Percentiles rank a stretch among this genome's conserved stretches.
These are phyloP conservation scores for Sarocladiaceae sp. DNA, from an alignment of 2,329 filamentous ascomycete species.

Conservation along the genomic window DNA sequence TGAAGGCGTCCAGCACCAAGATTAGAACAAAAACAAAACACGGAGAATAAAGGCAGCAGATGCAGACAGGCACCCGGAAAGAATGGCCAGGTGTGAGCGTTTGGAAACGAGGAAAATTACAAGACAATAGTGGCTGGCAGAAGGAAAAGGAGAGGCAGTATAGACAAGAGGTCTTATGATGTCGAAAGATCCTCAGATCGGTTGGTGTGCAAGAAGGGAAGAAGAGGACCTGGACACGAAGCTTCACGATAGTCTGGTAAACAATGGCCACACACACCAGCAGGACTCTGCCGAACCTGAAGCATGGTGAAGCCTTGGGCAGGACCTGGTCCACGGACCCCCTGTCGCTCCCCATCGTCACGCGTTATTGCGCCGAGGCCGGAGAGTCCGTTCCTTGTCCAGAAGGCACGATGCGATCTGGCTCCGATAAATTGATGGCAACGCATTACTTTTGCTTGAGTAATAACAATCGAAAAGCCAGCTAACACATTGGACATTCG, in stretches of 20 bases:
- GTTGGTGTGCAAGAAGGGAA: not conserved
- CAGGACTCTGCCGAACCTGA: not conserved
- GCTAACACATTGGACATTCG: too few relatives aligned
- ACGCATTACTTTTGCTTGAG: too few relatives aligned
- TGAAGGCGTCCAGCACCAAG: not conserved
- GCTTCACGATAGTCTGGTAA: slow-evolving; percentile 7
- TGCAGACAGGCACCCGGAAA: too few relatives aligned
- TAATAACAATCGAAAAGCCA: too few relatives aligned
- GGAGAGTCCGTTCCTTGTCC: not conserved
- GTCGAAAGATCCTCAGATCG: not conserved
- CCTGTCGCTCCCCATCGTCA: slow-evolving; percentile 7
- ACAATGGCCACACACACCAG: not conserved
- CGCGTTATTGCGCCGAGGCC: slow-evolving; percentile 5
- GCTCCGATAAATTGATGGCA: too few relatives aligned
- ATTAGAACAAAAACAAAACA: slow-evolving; percentile 7
- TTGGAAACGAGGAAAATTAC: not conserved
- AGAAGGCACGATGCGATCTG: too few relatives aligned
- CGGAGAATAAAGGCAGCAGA: not conserved
- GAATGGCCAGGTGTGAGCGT: too few relatives aligned
- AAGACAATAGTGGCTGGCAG: not conserved
- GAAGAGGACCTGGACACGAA: not conserved
- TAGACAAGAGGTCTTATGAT: not conserved
- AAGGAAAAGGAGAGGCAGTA: not conserved
- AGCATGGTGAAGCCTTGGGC: slow-evolving; percentile 9
- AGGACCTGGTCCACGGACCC: not conserved